Evolutionary conservation across 2,329 filamentous ascomycete species (phyloP), one percentile per base, ranked within the genome.

Genomic region (Colletotrichum trifolii): DNA sequence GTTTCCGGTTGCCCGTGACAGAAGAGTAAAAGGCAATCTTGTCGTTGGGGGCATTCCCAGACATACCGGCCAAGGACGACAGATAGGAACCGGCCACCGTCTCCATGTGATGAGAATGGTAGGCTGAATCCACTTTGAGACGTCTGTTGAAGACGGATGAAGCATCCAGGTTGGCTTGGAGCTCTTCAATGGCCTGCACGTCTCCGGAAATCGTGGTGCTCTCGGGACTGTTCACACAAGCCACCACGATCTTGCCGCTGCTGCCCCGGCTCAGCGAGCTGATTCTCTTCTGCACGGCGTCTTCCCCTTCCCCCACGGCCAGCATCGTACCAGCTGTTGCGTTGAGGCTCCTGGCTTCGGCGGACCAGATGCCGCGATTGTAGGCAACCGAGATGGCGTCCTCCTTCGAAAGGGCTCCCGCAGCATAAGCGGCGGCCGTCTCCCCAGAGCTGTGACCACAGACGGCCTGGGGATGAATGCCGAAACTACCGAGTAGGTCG

Each of bases 401-500:
- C 34, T 82, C 75, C 39, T 83, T 75, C 2, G 75, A 73, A 3
- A 79, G 49, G 34, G 39, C 36, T 6, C 82, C 82, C 0, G 81
- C 78, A 0, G 83, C 81, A 68, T 84, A 86, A 0, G 81, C 83
- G 0, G 82, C 82, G 1, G 72, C 81, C n/a, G 85, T 84, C 67
- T 85, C 83, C 2, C 83, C 83, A 0, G 79, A 81, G 0, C 80
- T 83, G 69, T 85, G 83, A 4, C 83, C 82, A 3, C 83, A 74
- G 0, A 81, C 79, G 1, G 73, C 74, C 2, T 64, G 45, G 3
- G 79, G 74, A 1, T 60, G 48, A 17, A 83, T 57, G 2, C 75
- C 75, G 5, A 75, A 76, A 0, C 70, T 62, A 0, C 56, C 36
- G 0, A 76, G 63, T 3, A 73, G 57, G 8, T 75, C 70, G 5